Evolutionary conservation across 768 basidiomycete genomes (phyloP).

Genomic region (Clitopilus hobsonii): DNA sequence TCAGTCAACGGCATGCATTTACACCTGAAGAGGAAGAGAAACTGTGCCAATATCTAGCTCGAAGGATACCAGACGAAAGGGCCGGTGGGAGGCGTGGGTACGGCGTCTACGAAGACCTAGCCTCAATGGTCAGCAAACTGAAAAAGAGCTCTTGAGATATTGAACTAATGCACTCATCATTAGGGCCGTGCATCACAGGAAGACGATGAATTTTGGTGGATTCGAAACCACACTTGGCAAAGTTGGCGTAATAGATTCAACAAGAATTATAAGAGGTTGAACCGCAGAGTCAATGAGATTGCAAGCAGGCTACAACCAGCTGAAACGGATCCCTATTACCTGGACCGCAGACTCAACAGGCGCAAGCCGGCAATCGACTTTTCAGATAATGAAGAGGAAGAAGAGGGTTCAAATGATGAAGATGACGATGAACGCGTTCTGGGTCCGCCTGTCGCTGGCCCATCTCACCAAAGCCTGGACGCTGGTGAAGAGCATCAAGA

Average conservation of each 20-base stretch:
- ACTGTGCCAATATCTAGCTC: constrained; percentile 32
- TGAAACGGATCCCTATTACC: constrained; percentile 20
- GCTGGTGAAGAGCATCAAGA: too few species aligned
- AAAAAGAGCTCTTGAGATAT: background rate
- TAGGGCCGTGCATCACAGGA: background rate
- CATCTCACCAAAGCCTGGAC: too few species aligned
- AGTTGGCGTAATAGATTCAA: constrained; percentile 49
- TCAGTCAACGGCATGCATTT: constrained; percentile 21
- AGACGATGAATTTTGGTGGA: constrained; percentile 25
- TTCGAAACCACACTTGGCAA: constrained; percentile 32
- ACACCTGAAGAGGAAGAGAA: constrained; percentile 33
- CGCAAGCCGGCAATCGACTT: background rate
- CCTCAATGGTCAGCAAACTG: constrained; percentile 24
- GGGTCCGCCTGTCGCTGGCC: too few species aligned
- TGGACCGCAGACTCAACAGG: constrained; percentile 15
- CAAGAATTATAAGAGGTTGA: constrained; percentile 26
- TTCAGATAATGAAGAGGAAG: background rate
- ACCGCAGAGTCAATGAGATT: constrained; percentile 26
- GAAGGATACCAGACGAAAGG: constrained; percentile 24
- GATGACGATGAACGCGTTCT: too few species aligned
- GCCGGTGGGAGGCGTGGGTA: constrained; percentile 36
- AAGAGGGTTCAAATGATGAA: background rate
- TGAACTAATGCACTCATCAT: background rate
- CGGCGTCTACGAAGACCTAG: constrained; percentile 27
- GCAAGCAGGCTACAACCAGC: constrained; percentile 19